phyloP scores from a whole-genome alignment of 352 stramenopile genomes.

The Pythium brachiatum region DNA sequence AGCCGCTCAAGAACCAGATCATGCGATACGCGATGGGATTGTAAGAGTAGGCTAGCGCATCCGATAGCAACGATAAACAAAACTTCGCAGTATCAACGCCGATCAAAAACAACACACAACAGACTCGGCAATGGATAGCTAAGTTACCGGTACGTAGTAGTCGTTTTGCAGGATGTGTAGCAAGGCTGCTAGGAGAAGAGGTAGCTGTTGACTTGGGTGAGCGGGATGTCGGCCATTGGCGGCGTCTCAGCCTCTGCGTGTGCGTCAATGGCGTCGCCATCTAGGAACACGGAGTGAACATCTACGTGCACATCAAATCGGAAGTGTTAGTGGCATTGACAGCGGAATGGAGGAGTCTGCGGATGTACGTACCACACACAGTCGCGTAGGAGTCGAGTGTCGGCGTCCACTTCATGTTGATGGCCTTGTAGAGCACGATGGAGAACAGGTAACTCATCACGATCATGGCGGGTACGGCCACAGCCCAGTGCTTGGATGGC shows the following conservation, averaged over 20 bases:
- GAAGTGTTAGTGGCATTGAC: no score
- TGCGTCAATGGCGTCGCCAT: constrained; percentile 33
- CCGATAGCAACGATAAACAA: constrained; percentile 16
- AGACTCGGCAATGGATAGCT: no score
- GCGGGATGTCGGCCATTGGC: constrained; percentile 72
- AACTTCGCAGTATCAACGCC: constrained; percentile 7
- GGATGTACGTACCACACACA: constrained; percentile 38
- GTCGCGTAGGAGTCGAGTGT: constrained; percentile 76
- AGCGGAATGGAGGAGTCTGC: neutral
- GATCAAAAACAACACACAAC: neutral
- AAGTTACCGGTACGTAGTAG: no score
- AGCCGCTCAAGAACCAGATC: constrained; percentile 89
- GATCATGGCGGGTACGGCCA: constrained; percentile 83
- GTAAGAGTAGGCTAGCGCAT: constrained; percentile 30
- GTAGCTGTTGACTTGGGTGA: constrained; percentile 65
- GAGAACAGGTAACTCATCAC: constrained; percentile 83
- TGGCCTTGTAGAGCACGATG: constrained; percentile 77
- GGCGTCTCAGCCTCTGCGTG: constrained; percentile 62
- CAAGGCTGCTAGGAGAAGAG: constrained; percentile 36
- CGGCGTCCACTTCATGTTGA: constrained; percentile 79
- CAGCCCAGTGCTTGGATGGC: constrained; percentile 88
- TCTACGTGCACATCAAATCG: no score
- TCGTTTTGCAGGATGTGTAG: no score
- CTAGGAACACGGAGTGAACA: constrained; percentile 58
- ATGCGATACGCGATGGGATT: constrained; percentile 88